phyloP scores from a whole-genome alignment of 495 filamentous ascomycete genomes.

The Podospora pseudocomata region DNA sequence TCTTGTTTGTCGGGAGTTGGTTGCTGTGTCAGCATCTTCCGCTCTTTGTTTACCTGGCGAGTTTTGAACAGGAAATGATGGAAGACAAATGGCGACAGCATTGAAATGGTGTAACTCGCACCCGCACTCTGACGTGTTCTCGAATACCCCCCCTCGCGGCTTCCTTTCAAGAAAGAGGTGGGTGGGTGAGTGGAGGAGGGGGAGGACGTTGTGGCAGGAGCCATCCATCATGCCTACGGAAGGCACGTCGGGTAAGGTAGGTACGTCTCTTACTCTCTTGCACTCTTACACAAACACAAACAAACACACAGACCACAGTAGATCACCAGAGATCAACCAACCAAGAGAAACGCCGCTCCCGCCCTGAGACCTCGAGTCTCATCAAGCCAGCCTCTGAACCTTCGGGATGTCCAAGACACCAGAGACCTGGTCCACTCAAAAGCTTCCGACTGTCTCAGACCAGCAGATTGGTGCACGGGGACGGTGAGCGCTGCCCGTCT shows the following conservation, averaged over 20 bases:
- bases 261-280: neutral
- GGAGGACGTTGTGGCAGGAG: neutral
- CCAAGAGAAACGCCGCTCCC: neutral
- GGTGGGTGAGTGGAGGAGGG: no score
- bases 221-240: neutral
- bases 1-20: neutral
- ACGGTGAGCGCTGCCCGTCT: neutral
- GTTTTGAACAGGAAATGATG: no score
- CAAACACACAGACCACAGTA: neutral
- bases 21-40: neutral
- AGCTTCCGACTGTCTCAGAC: slow-evolving; percentile 6
- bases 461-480: slow-evolving; percentile 1
- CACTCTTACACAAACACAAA: neutral
- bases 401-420: slow-evolving; percentile 6
- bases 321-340: neutral
- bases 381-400: neutral
- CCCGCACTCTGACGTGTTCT: slow-evolving; percentile 10
- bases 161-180: neutral
- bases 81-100: no score
- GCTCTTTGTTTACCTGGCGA: no score
- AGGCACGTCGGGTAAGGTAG: neutral
- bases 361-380: slow-evolving; percentile 12
- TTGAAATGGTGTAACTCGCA: neutral
- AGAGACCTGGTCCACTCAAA: slow-evolving; percentile 2
- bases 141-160: neutral